Base-by-base conservation (phyloP, 345 rosid species). In the Microcos paniculata region DNA sequence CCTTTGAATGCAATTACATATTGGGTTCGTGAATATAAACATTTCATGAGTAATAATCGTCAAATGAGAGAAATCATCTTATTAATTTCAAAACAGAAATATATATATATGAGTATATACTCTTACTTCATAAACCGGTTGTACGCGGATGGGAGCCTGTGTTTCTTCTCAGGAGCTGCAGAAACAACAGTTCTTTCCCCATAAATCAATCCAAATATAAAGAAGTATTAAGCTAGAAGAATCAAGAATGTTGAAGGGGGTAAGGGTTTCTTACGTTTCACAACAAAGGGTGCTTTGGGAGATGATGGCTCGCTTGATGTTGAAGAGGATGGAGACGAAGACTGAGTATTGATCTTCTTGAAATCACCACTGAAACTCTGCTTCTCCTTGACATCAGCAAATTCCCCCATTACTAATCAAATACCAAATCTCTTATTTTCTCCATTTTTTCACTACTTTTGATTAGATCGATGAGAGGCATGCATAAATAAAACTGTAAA, bases 101-200 rank as follows among this genome's bases (percentile, higher is more conserved):
- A 4, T 16, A 52, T 0, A 57, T 61, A 15, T 30, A 6, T 61
- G 1, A 63, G 18, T 18, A 6, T 6, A 18, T 38, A 24, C 6
- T 56, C 88, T 81, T 88, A 96, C 99, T 89, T 94, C 98, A 94
- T 96, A 85, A 96, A 96, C 52, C 99, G 89, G 74, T 96, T 96
- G 84, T 96, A 96, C 70, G 99, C 97, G 51, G 99, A 96, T 74
- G 99, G 99, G 73, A 96, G 99, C 74, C 97, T 86, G 86, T 96
- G 99, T 79, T 96, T 96, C 95, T 94, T 96, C 91, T 94, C 97
- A 14, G 98, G 99, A 62, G 98, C 99, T 96, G 84, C 79, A 73
- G 51, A 57, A 72, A 16, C 62, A 72, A 33, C 19, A 31, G n/a
- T 46, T 14, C 52, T 43, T 40, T 6, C 8, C 19, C 46, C 10